Percentiles rank a stretch among this genome's conserved stretches.
These are phyloP conservation scores for Mycena leptocephala DNA, from an alignment of 768 basidiomycete species.

Conservation along the genomic window DNA sequence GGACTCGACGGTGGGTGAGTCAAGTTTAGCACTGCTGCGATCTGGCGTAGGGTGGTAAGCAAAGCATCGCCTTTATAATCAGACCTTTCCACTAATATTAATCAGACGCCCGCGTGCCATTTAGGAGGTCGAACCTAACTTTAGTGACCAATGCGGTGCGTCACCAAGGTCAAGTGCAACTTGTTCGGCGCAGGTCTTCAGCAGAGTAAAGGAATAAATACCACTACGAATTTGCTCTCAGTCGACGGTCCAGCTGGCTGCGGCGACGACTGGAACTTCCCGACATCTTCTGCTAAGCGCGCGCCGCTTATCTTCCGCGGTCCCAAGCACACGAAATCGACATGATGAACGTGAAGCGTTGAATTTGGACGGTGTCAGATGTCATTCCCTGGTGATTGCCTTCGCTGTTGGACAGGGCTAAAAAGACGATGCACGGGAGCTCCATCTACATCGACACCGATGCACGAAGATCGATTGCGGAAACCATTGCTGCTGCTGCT, in stretches of 20 bases:
- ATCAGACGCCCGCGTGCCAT: no score
- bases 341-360: slow-evolving; percentile 1
- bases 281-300: slow-evolving; percentile 10
- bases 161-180: not conserved
- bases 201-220: not conserved
- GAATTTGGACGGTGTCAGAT: slow-evolving; percentile 2
- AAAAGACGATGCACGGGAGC: not conserved
- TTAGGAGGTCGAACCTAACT: no score
- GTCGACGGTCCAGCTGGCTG: not conserved
- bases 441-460: slow-evolving; percentile 7
- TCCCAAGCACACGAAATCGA: not conserved
- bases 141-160: not conserved
- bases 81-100: no score
- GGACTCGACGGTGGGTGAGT: no score
- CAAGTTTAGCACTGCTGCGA: no score
- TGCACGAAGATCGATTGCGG: no score
- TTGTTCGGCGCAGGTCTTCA: slow-evolving; percentile 1
- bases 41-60: no score
- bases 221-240: not conserved
- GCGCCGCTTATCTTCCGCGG: slow-evolving; percentile 2
- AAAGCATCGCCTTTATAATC: no score
- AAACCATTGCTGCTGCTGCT: no score
- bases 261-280: not conserved
- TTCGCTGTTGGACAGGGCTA: not conserved
- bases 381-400: slow-evolving; percentile 2